These are phyloP conservation scores for Trichocladium antarcticum DNA, from an alignment of 495 filamentous ascomycete genomes.

Conservation along the genomic window DNA sequence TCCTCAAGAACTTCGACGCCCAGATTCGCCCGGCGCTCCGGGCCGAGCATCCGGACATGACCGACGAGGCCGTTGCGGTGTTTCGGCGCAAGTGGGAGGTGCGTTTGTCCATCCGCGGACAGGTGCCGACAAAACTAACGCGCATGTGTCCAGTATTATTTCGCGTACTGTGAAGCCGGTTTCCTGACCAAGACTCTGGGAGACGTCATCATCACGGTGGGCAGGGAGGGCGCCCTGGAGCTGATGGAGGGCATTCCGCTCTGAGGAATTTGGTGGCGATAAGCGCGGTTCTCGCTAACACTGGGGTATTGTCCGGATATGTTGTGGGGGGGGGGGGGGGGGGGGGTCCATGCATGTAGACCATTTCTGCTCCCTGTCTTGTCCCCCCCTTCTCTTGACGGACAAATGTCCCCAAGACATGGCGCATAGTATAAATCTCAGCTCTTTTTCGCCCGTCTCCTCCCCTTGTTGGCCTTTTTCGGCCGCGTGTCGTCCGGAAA, in stretches of 20 bases:
- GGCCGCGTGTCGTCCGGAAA: slow-evolving; percentile 40
- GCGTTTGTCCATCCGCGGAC: slow-evolving; percentile 1
- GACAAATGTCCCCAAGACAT: too few relatives aligned
- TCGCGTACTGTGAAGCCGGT: slow-evolving; percentile 61
- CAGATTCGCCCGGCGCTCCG: slow-evolving; percentile 45
- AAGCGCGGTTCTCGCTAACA: background rate
- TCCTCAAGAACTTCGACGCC: slow-evolving; percentile 47
- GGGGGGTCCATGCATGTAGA: background rate
- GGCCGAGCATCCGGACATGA: slow-evolving; percentile 43
- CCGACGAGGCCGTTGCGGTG: slow-evolving; percentile 46
- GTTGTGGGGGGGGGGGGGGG: background rate
- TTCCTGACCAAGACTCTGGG: slow-evolving; percentile 59
- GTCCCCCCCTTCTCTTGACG: too few relatives aligned
- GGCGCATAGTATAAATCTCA: slow-evolving; percentile 1
- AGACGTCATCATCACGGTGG: slow-evolving; percentile 58
- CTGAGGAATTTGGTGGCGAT: slow-evolving; percentile 16
- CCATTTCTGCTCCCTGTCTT: too few relatives aligned
- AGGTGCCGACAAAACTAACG: slow-evolving; percentile 3
- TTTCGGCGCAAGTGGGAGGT: slow-evolving; percentile 61
- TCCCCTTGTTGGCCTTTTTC: slow-evolving; percentile 12
- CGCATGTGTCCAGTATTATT: slow-evolving; percentile 48
- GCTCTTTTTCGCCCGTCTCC: slow-evolving; percentile 9
- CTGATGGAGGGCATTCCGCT: slow-evolving; percentile 56
- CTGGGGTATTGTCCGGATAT: background rate
- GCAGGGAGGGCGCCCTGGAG: slow-evolving; percentile 53